phyloP scores from a whole-genome alignment of 1,284 basidiomycete genomes.

The Ustilago sp. region DNA sequence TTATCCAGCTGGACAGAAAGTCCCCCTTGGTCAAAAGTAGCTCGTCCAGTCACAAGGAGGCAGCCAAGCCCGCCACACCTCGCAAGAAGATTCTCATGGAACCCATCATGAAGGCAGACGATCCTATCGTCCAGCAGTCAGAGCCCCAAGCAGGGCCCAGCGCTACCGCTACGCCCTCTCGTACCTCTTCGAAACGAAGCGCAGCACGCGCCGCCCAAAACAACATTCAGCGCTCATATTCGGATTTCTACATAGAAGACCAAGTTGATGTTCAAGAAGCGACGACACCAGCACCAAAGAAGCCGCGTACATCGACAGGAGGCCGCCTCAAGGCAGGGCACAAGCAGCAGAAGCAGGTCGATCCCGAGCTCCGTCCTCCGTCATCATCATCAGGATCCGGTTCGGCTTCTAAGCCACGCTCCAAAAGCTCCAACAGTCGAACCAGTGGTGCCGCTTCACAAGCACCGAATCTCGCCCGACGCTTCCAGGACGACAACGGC shows the following conservation, averaged over 20 bases:
- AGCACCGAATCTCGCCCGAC: not conserved
- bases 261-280: not conserved
- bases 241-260: constrained; percentile 3
- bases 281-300: constrained; percentile 15
- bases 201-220: constrained; percentile 33
- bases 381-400: constrained; percentile 1
- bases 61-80: not conserved
- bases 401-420: not conserved
- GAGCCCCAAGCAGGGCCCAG: not conserved
- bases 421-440: constrained; percentile 3
- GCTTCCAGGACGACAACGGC: constrained; percentile 18
- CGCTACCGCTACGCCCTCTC: not conserved
- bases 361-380: constrained; percentile 1
- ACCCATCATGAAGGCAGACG: not conserved
- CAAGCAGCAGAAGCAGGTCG: not conserved
- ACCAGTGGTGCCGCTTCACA: not conserved
- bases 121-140: not conserved
- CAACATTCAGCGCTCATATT: constrained; percentile 31
- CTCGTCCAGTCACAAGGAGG: not conserved
- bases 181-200: constrained; percentile 25
- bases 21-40: not conserved
- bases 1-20: not conserved
- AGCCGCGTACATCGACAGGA: constrained; percentile 10
- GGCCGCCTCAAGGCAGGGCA: not conserved
- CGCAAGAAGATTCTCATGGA: not conserved